These are phyloP conservation scores for Ophioceras dolichostomum DNA, from an alignment of 2,329 filamentous ascomycete genomes.

Conservation along the genomic window DNA sequence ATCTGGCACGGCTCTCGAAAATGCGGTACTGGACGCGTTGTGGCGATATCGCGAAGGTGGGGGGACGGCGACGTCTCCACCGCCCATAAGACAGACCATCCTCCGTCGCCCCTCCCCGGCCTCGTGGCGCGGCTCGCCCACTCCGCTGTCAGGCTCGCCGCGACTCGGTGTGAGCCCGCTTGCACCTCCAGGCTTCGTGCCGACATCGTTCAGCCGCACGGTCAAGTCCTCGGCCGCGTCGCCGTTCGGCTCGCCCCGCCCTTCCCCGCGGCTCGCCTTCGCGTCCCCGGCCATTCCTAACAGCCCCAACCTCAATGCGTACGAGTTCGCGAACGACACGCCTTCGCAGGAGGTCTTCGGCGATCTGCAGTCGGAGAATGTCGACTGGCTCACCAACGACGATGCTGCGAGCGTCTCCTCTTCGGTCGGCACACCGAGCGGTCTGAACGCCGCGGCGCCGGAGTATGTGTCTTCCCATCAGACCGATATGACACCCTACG, in stretches of 20 bases:
- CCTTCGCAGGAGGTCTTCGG: constrained; percentile 73
- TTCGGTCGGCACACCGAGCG: constrained; percentile 54
- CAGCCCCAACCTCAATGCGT: constrained; percentile 86
- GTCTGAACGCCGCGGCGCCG: constrained; percentile 66
- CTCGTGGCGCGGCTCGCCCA: constrained; percentile 73
- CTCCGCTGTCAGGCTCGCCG: constrained; percentile 73
- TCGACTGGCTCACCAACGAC: constrained; percentile 95
- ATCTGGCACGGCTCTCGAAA: constrained; percentile 67
- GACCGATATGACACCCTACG: constrained; percentile 92
- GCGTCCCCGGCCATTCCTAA: constrained; percentile 86
- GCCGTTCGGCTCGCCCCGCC: constrained; percentile 86
- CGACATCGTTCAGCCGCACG: constrained; percentile 62
- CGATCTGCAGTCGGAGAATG: constrained; percentile 84
- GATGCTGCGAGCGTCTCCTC: constrained; percentile 72
- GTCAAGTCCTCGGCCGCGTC: constrained; percentile 73
- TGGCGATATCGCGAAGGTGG: constrained; percentile 70
- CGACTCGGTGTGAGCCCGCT: constrained; percentile 72
- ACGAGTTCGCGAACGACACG: constrained; percentile 81
- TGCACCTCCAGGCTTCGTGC: constrained; percentile 71
- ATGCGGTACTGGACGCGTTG: constrained; percentile 78
- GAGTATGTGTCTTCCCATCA: constrained; percentile 61
- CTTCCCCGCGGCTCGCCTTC: constrained; percentile 81
- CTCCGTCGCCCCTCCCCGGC: constrained; percentile 86
- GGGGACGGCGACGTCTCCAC: constrained; percentile 58
- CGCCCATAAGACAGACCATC: constrained; percentile 76